These are phyloP conservation scores for Kluyveromyces aestuarii DNA, from an alignment of 805 yeast species.

Conservation along the genomic window DNA sequence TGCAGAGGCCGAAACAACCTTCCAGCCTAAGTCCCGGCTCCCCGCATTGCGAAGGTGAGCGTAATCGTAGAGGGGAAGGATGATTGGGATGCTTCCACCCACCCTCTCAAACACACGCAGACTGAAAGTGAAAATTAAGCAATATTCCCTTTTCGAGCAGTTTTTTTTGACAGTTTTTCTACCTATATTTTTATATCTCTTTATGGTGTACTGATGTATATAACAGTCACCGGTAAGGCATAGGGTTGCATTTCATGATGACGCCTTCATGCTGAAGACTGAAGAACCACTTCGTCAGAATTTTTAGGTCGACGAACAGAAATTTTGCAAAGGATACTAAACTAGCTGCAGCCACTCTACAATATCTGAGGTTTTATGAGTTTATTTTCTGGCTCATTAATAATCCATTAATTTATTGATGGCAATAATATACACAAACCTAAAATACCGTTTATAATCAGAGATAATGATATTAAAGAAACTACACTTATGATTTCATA, in stretches of 20 bases:
- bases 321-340: no score
- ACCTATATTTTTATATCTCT: no score
- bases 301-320: no score
- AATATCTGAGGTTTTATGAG: not conserved
- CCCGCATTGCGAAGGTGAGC: not conserved
- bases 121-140: not conserved
- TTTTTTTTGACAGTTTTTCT: not conserved
- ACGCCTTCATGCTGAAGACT: no score
- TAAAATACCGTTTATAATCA: slow-evolving; percentile 1
- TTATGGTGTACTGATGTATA: not conserved
- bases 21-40: not conserved
- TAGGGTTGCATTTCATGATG: no score
- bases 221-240: no score
- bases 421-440: not conserved
- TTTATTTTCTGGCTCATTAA: not conserved
- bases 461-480: slow-evolving; percentile 1
- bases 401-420: not conserved
- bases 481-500: not conserved
- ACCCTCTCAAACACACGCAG: not conserved
- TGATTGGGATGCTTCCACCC: not conserved
- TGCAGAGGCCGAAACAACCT: not conserved
- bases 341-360: no score
- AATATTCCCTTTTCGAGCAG: not conserved
- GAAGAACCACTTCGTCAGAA: no score
- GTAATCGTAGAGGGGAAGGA: not conserved